Conservation (phyloP, 352 stramenopile species). For the Phytophthora macrochlamydospora region DNA sequence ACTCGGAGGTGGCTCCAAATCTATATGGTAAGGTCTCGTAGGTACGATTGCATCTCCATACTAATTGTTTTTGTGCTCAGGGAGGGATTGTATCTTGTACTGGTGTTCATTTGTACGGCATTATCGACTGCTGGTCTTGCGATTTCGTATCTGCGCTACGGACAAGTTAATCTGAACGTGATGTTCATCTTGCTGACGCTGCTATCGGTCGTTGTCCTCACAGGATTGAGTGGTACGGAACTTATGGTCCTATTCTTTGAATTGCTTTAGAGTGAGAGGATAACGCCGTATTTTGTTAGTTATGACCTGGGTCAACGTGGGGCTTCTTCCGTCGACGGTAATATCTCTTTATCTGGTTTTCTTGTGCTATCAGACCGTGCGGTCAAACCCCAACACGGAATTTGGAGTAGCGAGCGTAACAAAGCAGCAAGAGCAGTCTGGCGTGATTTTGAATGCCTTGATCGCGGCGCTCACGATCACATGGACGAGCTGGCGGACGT, state of each 20-base stretch:
- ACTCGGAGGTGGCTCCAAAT: slow-evolving; percentile 26
- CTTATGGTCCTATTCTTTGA: not conserved
- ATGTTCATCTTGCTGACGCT: slow-evolving; percentile 67
- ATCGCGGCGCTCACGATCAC: slow-evolving; percentile 66
- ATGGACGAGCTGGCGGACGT: slow-evolving; percentile 76
- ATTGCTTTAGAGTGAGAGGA: not conserved
- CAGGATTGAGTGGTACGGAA: slow-evolving; percentile 54
- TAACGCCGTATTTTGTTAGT: slow-evolving; percentile 39
- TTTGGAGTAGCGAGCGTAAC: slow-evolving; percentile 45
- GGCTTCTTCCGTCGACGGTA: slow-evolving; percentile 58
- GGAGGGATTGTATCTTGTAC: slow-evolving; percentile 58
- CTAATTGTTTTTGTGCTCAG: slow-evolving; percentile 25
- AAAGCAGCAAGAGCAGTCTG: slow-evolving; percentile 43
- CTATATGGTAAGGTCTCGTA: slow-evolving; percentile 22
- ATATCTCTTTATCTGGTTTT: slow-evolving; percentile 70
- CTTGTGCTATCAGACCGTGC: slow-evolving; percentile 75
- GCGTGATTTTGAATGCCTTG: slow-evolving; percentile 55
- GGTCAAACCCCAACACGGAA: slow-evolving; percentile 62
- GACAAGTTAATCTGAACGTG: slow-evolving; percentile 54
- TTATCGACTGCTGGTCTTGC: slow-evolving; percentile 46
- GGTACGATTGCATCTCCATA: not conserved
- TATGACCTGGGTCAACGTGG: slow-evolving; percentile 59
- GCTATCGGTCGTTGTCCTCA: slow-evolving; percentile 48
- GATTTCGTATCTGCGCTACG: slow-evolving; percentile 62
- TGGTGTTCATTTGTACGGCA: slow-evolving; percentile 44